Percentiles rank a stretch among this genome's conserved stretches.
Evolutionary conservation across 139 green algal genomes (phyloP).

Genomic region (Asterochloris erici): DNA sequence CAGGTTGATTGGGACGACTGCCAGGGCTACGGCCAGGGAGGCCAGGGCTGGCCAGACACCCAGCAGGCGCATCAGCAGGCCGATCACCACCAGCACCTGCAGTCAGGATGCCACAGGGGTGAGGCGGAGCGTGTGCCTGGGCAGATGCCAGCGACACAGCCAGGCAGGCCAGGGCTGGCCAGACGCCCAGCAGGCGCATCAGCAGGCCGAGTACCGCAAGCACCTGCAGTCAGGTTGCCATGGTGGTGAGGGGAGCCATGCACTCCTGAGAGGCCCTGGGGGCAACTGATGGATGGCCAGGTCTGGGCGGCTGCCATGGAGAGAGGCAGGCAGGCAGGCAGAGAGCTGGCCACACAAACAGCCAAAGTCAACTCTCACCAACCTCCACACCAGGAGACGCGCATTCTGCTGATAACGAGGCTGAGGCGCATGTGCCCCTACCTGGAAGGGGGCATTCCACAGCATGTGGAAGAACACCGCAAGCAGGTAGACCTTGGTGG

Average conservation of each 20-base stretch:
- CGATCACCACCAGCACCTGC: constrained; percentile 76
- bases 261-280: no score
- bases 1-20: constrained; percentile 71
- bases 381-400: no score
- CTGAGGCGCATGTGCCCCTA: background rate
- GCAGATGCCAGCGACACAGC: constrained; percentile 60
- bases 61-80: constrained; percentile 72
- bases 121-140: no score
- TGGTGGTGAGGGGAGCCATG: no score
- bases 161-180: constrained; percentile 67
- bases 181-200: constrained; percentile 61
- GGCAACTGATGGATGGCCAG: no score
- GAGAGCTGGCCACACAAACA: no score
- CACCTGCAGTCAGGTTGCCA: constrained; percentile 41
- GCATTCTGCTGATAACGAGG: no score
- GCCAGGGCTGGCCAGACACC: constrained; percentile 56
- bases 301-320: no score
- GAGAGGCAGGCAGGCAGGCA: no score
- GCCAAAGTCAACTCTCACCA: no score
- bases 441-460: constrained; percentile 64
- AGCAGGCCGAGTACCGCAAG: constrained; percentile 71
- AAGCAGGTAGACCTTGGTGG: constrained; percentile 75
- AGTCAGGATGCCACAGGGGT: background rate
- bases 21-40: constrained; percentile 64
- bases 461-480: constrained; percentile 83